Conservation (phyloP, 768 basidiomycete genomes). For the Kockovaella imperatae region DNA sequence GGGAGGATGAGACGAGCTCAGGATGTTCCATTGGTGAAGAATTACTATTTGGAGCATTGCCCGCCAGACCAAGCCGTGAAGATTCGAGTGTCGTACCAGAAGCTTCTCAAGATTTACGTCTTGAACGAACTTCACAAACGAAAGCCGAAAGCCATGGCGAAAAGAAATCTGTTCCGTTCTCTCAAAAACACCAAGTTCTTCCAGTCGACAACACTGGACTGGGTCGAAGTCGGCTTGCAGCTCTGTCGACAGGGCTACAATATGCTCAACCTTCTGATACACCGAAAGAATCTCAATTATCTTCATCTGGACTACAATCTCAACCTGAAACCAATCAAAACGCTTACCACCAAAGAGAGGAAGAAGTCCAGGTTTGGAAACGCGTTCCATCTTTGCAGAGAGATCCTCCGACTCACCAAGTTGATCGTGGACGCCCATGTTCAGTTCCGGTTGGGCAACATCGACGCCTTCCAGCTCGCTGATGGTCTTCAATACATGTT, state of each 20-base stretch:
- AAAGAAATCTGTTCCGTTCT: slow-evolving; percentile 84
- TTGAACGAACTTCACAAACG: slow-evolving; percentile 85
- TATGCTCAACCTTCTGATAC: slow-evolving; percentile 97
- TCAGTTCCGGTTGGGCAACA: slow-evolving; percentile 94
- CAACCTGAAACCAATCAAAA: slow-evolving; percentile 92
- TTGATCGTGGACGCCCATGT: slow-evolving; percentile 98
- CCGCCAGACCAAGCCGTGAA: slow-evolving; percentile 94
- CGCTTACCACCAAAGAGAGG: slow-evolving; percentile 95
- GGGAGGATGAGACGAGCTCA: slow-evolving; percentile 90
- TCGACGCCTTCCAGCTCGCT: slow-evolving; percentile 97
- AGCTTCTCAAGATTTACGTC: slow-evolving; percentile 84
- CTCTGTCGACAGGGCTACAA: slow-evolving; percentile 99
- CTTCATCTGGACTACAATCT: slow-evolving; percentile 96
- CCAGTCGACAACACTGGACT: slow-evolving; percentile 94
- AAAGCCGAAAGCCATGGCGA: slow-evolving; percentile 92
- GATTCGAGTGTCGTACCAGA: slow-evolving; percentile 98
- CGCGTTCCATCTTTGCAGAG: slow-evolving; percentile 87
- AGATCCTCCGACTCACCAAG: slow-evolving; percentile 94
- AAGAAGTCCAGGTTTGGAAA: slow-evolving; percentile 99
- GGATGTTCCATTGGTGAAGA: slow-evolving; percentile 91
- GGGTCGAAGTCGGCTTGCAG: slow-evolving; percentile 98
- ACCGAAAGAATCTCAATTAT: slow-evolving; percentile 72
- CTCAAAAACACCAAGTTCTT: slow-evolving; percentile 98
- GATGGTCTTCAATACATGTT: slow-evolving; percentile 98
- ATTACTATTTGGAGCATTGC: slow-evolving; percentile 98